Conservation (phyloP, 306 rosid species). For the Vigna mungo region DNA sequence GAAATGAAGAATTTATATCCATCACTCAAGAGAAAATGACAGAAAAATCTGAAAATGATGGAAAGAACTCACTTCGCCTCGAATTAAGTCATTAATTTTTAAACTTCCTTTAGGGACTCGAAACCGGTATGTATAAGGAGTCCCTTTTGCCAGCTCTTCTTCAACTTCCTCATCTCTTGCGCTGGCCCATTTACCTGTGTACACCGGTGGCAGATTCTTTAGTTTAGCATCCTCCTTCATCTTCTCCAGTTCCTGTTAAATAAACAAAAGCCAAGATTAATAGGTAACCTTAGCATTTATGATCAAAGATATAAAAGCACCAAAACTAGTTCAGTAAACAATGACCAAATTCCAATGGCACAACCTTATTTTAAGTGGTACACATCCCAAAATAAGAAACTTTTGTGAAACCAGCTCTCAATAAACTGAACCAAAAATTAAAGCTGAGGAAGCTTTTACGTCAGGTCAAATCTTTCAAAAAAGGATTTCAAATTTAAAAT, state of each 20-base stretch:
- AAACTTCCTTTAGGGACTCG: conserved; percentile 84
- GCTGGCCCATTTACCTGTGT: conserved; percentile 84
- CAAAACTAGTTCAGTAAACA: conserved; percentile 25
- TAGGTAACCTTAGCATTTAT: conserved; percentile 5
- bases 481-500: neutral
- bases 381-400: conserved; percentile 14
- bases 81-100: conserved; percentile 84
- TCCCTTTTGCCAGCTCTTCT: conserved; percentile 77
- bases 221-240: conserved; percentile 90
- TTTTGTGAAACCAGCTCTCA: conserved; percentile 3
- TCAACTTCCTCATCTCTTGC: conserved; percentile 75
- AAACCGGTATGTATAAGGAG: conserved; percentile 80
- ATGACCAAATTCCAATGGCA: neutral
- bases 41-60: conserved; percentile 5
- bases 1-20: conserved; percentile 11
- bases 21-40: neutral
- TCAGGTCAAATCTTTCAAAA: neutral
- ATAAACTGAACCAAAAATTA: conserved; percentile 19
- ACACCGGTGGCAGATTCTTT: conserved; percentile 84
- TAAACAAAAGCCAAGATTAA: conserved; percentile 13
- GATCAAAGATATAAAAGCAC: conserved; percentile 5
- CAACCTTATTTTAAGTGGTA: conserved; percentile 24
- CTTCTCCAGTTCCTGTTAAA: conserved; percentile 79
- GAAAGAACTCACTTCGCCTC: conserved; percentile 79
- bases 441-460: neutral